Conservation (phyloP, 805 yeast genomes). For the Millerago galiae region DNA sequence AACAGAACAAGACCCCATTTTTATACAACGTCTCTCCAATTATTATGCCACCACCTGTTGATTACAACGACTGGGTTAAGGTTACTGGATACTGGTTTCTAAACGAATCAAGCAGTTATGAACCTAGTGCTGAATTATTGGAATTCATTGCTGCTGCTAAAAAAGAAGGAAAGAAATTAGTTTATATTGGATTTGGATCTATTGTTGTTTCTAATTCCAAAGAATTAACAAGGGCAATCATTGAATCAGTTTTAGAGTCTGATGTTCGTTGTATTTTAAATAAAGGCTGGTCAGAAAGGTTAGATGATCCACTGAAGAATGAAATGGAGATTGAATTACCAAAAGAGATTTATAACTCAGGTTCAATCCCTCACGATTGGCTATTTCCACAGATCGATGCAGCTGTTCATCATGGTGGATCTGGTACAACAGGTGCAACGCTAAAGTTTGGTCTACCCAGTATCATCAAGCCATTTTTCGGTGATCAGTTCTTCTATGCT, state of each 20-base stretch:
- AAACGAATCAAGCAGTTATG: conserved; percentile 52
- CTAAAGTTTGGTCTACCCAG: conserved; percentile 84
- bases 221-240: conserved; percentile 69
- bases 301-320: conserved; percentile 29
- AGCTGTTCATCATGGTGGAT: conserved; percentile 96
- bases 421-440: conserved; percentile 94
- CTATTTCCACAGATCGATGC: conserved; percentile 83
- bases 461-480: conserved; percentile 89
- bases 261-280: conserved; percentile 83
- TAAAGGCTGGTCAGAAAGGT: conserved; percentile 91
- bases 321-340: conserved; percentile 48
- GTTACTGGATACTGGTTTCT: conserved; percentile 96
- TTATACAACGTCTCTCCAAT: conserved; percentile 84
- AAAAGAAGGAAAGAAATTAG: conserved; percentile 57
- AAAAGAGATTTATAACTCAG: conserved; percentile 57
- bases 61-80: conserved; percentile 91
- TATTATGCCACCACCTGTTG: conserved; percentile 87
- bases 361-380: conserved; percentile 90
- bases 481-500: conserved; percentile 93
- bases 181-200: conserved; percentile 93
- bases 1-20: conserved; percentile 79
- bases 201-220: conserved; percentile 83
- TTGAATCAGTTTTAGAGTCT: conserved; percentile 71
- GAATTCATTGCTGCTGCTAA: conserved; percentile 61
- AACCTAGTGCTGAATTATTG: conserved; percentile 49